These are phyloP conservation scores for Ilyonectria mors-panacis DNA, from an alignment of 2,329 filamentous ascomycete genomes.

Conservation along the genomic window DNA sequence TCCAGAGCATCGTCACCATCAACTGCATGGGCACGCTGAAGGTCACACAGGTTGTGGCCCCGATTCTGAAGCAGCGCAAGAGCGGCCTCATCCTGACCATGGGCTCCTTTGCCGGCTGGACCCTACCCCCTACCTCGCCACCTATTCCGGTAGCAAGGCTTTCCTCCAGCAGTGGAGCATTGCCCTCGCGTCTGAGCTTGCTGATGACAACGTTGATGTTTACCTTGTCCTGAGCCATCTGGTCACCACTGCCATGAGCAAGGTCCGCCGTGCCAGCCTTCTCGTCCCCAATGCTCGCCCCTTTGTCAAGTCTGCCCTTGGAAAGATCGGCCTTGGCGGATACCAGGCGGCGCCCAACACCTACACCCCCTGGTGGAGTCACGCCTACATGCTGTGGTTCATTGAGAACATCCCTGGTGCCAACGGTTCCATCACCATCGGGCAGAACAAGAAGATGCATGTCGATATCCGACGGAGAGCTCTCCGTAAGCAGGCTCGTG, in stretches of 20 bases:
- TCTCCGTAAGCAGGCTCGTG: conserved; percentile 85
- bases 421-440: conserved; percentile 63
- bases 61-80: conserved; percentile 87
- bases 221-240: conserved; percentile 93
- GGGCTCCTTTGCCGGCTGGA: conserved; percentile 95
- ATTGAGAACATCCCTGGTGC: conserved; percentile 73
- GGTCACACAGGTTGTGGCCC: conserved; percentile 87
- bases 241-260: conserved; percentile 97
- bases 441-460: conserved; percentile 78
- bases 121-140: conserved; percentile 92
- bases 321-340: conserved; percentile 86
- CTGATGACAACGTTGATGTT: conserved; percentile 86
- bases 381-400: conserved; percentile 89
- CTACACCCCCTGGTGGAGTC: conserved; percentile 94
- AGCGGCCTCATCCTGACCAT: conserved; percentile 94
- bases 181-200: conserved; percentile 86
- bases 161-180: conserved; percentile 98
- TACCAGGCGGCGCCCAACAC: conserved; percentile 86
- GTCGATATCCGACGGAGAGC: conserved; percentile 86
- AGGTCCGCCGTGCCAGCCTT: conserved; percentile 84
- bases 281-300: conserved; percentile 85
- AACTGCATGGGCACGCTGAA: conserved; percentile 94
- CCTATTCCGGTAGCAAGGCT: conserved; percentile 97
- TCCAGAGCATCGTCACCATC: conserved; percentile 92
- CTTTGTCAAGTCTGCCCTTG: conserved; percentile 85